Base-by-base conservation (phyloP, 768 basidiomycete genomes). In the Auricularia cornea region DNA sequence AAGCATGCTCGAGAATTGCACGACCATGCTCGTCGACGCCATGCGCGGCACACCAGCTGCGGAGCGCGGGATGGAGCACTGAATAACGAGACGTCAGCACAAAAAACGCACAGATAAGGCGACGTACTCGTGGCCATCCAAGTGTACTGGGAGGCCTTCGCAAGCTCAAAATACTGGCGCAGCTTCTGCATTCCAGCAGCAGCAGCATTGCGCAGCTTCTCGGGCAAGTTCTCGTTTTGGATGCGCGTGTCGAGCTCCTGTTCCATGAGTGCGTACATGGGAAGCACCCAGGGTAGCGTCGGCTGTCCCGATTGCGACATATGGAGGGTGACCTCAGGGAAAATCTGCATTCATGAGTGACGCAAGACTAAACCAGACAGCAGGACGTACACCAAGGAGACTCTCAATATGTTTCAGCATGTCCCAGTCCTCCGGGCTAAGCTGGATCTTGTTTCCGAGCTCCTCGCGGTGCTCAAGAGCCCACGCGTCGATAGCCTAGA, bases 401-500 rank as follows among this genome's bases (percentile, higher is more conserved):
- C 48, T 28, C n/a, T 48, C 56, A 11, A 65, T 35, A 30, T 40
- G 3, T 4, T 33, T 41, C 1, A 48, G 44, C 44, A 48, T 48
- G 1, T 48, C 44, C 66, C 66, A 65, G 32, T 67, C 66, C 16
- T 54, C 30, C 32, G 28, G 48, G 3, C 56, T 64, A 3, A 75
- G 61, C n/a, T 61, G 33, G 8, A 74, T 41, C 44, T 48, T 18
- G 6, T 32, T 28, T 31, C 63, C 51, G 2, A 71, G 51, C 31
- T 66, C 67, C 2, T 59, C 60, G 5, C 60, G 44, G 44, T 48
- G 64, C 23, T 71, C 61, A 44, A 71, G 64, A 11, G 72, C 70
- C 74, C 76, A 78, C 32, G 40, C 62, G 40, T 76, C 67, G 57
- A 77, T 72, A 1, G 73, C 74, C 77, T 77, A 40, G 23, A 66